A percentile compares a stretch with the other conserved stretches of the same genome.
These are phyloP conservation scores for Fusarium phyllophilum DNA, from an alignment of 2,329 filamentous ascomycete species.

Conservation along the genomic window DNA sequence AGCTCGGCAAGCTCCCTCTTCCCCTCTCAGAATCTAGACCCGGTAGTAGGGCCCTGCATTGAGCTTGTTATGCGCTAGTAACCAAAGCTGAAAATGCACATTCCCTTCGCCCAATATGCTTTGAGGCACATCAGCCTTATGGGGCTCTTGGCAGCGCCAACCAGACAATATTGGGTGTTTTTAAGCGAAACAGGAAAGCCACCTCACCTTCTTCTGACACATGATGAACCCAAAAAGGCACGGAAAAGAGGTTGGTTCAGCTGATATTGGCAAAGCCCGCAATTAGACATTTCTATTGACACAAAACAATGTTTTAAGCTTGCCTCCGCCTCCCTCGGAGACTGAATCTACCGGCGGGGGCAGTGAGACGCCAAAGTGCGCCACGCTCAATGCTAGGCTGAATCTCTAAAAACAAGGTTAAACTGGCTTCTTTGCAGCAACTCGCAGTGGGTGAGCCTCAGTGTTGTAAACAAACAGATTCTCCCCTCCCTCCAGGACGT, in stretches of 20 bases:
- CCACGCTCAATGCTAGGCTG: conserved; percentile 1
- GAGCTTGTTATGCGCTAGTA: not conserved
- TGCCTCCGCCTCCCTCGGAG: not conserved
- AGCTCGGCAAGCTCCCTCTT: not conserved
- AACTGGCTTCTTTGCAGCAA: conserved; percentile 1
- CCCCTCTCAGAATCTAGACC: not conserved
- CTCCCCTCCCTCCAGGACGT: conserved; percentile 51
- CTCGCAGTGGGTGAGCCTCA: conserved; percentile 61
- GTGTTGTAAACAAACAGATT: conserved; percentile 61
- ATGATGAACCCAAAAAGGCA: not conserved
- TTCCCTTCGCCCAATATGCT: not conserved
- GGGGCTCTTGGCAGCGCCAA: not conserved
- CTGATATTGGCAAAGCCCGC: not conserved
- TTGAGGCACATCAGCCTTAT: conserved; percentile 7
- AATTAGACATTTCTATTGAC: not conserved
- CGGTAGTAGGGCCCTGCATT: not conserved
- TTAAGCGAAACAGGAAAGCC: not conserved
- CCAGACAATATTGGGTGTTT: not conserved
- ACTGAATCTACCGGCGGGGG: not conserved
- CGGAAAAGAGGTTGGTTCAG: not conserved
- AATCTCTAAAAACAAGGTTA: conserved; percentile 24
- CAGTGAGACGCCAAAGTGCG: not conserved
- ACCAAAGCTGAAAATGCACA: conserved; percentile 5
- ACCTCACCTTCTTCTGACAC: not conserved
- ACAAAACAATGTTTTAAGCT: not conserved